Evolutionary conservation across 1,139 yeast genomes (phyloP).

Genomic region (Suhomyces bribrorum): DNA sequence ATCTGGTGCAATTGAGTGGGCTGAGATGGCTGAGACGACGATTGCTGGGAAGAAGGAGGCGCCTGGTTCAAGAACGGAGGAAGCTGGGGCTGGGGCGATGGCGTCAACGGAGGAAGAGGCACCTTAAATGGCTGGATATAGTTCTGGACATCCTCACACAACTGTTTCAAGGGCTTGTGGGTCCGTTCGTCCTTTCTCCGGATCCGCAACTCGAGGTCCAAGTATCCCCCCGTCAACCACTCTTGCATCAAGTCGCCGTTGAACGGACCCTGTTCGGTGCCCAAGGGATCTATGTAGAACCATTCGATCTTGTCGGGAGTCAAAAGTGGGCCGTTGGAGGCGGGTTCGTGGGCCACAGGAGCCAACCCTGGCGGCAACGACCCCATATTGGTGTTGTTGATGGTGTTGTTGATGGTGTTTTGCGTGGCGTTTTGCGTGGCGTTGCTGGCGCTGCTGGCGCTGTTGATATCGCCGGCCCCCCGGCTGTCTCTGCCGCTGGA

Average conservation of each 20-base stretch:
- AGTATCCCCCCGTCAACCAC: constrained; percentile 69
- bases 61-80: constrained; percentile 5
- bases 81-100: constrained; percentile 11
- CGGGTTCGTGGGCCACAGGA: constrained; percentile 8
- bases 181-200: constrained; percentile 52
- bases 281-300: constrained; percentile 72
- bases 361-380: constrained; percentile 27
- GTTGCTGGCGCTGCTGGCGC: too few species aligned
- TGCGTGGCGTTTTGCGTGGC: too few species aligned
- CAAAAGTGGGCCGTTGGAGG: constrained; percentile 17
- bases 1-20: constrained; percentile 26
- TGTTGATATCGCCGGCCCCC: too few species aligned
- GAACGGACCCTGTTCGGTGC: constrained; percentile 80
- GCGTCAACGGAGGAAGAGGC: constrained; percentile 36
- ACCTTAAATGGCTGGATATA: constrained; percentile 60
- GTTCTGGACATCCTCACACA: constrained; percentile 50
- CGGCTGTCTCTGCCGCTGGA: background rate
- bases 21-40: constrained; percentile 12
- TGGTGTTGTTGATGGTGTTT: too few species aligned
- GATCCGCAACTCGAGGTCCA: constrained; percentile 55
- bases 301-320: constrained; percentile 54
- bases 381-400: too few species aligned
- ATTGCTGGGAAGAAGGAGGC: constrained; percentile 6
- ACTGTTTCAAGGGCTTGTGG: constrained; percentile 46
- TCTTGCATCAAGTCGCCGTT: constrained; percentile 73